Base-by-base conservation (phyloP, 768 basidiomycete genomes). In the Auricularia heimuer region DNA sequence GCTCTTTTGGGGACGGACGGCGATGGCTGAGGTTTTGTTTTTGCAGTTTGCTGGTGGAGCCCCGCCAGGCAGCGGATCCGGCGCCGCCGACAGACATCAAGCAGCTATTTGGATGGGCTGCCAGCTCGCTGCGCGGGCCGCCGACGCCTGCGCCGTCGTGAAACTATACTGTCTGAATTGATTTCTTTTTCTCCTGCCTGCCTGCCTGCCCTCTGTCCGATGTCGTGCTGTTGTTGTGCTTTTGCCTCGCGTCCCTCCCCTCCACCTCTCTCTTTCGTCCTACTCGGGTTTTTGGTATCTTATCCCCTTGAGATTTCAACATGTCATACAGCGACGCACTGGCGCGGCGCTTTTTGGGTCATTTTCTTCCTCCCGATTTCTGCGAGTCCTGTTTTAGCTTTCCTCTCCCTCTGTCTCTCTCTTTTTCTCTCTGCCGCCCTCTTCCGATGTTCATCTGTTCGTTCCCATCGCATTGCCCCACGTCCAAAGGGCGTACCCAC, bases 41-140 rank as follows among this genome's bases (percentile, higher is more conserved):
- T 64, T 1, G 35, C 24, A 92, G 90, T 78, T 79, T 92, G 63
- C 81, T 92, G 66, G 87, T 94, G 65, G 91, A 93, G 73, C 92
- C 91, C 60, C 88, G 83, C 71, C 90, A 92, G 66, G 81, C 88
- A 8, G 87, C 88, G 45, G 91, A 93, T 73, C 78, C 79, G 44
- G 81, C 85, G 42, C 65, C 21, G 58, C 47, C 29, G 63, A 64
- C 34, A 61, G 63, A 29, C 58, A 62, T 51, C 36, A 54, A 35
- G 45, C 63, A 64, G 54, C 54, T 54, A 58, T 67, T 35, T 63
- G 62, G 54, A 35, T 67, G 18, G 64, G 63, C 39, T 42, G 39
- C 56, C 51, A 62, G 21, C 63, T 67, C 10, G 64, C 63, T 45
- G 51, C 66, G 34, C 56, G 56, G 56, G 56, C 56, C 24, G 56